These are phyloP conservation scores for Dipodascus albidus DNA, from an alignment of 805 yeast genomes.

Conservation along the genomic window DNA sequence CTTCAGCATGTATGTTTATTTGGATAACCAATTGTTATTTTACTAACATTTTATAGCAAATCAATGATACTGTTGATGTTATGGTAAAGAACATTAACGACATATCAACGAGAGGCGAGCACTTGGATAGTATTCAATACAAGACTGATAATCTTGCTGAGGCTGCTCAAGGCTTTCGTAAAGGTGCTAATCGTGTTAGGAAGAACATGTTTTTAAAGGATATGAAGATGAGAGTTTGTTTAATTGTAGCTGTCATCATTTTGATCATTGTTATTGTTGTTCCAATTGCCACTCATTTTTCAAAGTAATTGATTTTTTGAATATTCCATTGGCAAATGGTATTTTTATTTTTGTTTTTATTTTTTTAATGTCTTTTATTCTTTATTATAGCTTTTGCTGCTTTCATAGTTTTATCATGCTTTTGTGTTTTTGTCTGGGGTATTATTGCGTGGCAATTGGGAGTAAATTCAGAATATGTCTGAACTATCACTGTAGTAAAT, in stretches of 20 bases:
- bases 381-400: too few relatives aligned
- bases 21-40: background rate
- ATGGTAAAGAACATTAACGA: constrained; percentile 96
- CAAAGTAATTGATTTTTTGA: constrained; percentile 7
- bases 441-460: too few relatives aligned
- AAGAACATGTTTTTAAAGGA: constrained; percentile 99
- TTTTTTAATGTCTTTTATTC: too few relatives aligned
- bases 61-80: constrained; percentile 91
- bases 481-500: background rate
- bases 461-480: background rate
- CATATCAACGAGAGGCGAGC: constrained; percentile 91
- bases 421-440: too few relatives aligned
- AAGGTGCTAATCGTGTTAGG: constrained; percentile 95
- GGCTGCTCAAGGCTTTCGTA: constrained; percentile 86
- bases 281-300: constrained; percentile 84
- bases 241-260: constrained; percentile 65
- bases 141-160: constrained; percentile 88
- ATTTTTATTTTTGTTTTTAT: too few relatives aligned
- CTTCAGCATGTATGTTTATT: constrained; percentile 57
- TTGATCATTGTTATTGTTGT: constrained; percentile 80
- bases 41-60: constrained; percentile 39
- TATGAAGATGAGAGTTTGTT: constrained; percentile 89
- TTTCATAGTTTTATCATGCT: too few relatives aligned
- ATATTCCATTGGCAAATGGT: too few relatives aligned
- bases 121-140: constrained; percentile 82